Conservation (phyloP, 2,329 filamentous ascomycete genomes). For the Colletotrichum spaethianum region DNA sequence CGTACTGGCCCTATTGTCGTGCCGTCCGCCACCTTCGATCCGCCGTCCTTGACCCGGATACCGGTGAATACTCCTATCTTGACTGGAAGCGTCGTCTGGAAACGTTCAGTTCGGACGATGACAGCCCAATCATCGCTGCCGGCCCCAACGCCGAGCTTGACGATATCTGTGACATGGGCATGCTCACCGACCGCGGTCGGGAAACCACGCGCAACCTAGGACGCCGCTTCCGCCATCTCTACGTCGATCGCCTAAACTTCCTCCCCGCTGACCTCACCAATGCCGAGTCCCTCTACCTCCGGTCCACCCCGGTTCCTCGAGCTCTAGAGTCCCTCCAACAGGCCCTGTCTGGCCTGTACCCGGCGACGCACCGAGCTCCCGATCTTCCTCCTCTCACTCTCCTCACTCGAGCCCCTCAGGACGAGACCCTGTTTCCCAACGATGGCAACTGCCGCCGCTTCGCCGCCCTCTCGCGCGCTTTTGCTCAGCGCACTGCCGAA, state of each 20-base stretch:
- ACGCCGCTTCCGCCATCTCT: constrained; percentile 76
- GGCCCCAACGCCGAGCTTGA: constrained; percentile 81
- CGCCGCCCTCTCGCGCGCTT: constrained; percentile 76
- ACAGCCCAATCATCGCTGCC: constrained; percentile 78
- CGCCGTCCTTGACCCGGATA: constrained; percentile 61
- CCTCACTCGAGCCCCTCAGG: constrained; percentile 72
- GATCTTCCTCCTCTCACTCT: constrained; percentile 75
- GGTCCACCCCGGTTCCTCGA: constrained; percentile 81
- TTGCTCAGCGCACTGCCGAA: constrained; percentile 79
- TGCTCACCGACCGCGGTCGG: constrained; percentile 82
- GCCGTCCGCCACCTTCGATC: constrained; percentile 78
- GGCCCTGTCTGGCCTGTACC: constrained; percentile 82
- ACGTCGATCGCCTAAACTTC: constrained; percentile 81
- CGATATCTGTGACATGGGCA: constrained; percentile 83
- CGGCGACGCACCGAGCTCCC: constrained; percentile 60
- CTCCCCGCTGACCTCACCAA: constrained; percentile 70
- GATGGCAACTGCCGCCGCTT: constrained; percentile 80
- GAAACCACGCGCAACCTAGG: constrained; percentile 80
- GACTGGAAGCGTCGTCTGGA: constrained; percentile 84
- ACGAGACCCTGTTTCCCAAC: constrained; percentile 88
- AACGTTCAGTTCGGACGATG: constrained; percentile 77
- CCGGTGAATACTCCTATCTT: constrained; percentile 59
- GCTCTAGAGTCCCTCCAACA: constrained; percentile 85
- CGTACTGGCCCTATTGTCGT: constrained; percentile 92
- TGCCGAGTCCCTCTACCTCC: constrained; percentile 77